A percentile compares a stretch with the other conserved stretches of the same genome.
Conservation (phyloP, 805 yeast genomes). For the Pichia occidentalis region DNA sequence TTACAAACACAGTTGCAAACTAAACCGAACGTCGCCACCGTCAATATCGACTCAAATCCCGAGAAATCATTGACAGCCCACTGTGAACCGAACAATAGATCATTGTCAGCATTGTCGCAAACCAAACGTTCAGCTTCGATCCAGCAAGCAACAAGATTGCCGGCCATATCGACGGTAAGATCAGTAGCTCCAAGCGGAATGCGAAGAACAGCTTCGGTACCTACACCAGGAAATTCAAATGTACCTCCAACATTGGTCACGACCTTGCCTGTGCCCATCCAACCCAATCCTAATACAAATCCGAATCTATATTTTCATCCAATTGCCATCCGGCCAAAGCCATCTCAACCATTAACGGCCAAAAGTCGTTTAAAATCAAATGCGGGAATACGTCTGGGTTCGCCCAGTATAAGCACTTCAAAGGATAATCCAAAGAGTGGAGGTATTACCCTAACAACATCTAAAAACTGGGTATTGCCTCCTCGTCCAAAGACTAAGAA, state of each 20-base stretch:
- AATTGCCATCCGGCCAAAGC: constrained; percentile 27
- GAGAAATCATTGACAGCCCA: no score
- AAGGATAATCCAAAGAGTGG: constrained; percentile 1
- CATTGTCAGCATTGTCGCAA: no score
- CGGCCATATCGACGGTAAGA: no score
- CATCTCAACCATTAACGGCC: constrained; percentile 10
- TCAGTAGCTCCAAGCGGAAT: no score
- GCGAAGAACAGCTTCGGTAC: constrained; percentile 5
- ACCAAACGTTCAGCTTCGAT: no score
- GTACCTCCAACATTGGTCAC: not conserved
- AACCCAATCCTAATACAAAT: constrained; percentile 7
- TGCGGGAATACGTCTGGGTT: constrained; percentile 4
- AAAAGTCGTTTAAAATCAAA: constrained; percentile 7
- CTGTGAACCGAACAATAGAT: no score
- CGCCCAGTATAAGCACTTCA: not conserved
- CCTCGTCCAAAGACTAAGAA: constrained; percentile 42
- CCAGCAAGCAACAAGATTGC: no score
- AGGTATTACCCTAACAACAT: constrained; percentile 14
- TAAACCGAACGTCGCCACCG: no score
- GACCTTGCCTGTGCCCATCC: constrained; percentile 1
- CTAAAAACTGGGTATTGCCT: constrained; percentile 46
- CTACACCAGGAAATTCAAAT: not conserved
- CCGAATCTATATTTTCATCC: constrained; percentile 21
- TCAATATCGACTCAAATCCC: no score
- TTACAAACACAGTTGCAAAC: no score